Evolutionary conservation across 1,284 basidiomycete species (phyloP).

Genomic region (Ganoderma lingzhi): DNA sequence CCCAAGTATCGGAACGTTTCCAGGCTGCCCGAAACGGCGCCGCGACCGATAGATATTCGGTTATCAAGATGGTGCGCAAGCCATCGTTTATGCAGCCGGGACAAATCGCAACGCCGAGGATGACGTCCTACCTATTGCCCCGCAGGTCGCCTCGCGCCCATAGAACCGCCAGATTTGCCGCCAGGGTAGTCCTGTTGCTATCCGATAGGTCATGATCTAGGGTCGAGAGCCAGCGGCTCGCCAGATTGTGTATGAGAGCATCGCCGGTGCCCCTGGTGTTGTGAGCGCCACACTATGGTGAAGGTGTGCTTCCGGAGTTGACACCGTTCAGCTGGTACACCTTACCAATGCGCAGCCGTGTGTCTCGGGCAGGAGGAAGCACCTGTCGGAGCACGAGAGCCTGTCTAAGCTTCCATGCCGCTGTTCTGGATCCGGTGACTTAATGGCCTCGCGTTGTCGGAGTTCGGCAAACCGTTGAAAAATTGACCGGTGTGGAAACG

Average conservation of each 20-base stretch:
- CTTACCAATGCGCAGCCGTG: constrained; percentile 15
- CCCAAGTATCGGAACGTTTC: background rate
- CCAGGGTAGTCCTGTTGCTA: constrained; percentile 14
- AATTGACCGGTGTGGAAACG: constrained; percentile 23
- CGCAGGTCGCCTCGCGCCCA: background rate
- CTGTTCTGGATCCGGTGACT: constrained; percentile 21
- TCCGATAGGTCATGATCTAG: constrained; percentile 12
- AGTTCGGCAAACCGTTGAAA: background rate
- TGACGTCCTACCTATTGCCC: constrained; percentile 13
- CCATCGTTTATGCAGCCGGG: constrained; percentile 18
- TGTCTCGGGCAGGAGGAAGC: constrained; percentile 11
- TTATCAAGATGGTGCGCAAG: constrained; percentile 20
- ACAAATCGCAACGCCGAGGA: constrained; percentile 7
- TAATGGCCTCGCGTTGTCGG: constrained; percentile 7
- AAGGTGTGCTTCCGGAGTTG: constrained; percentile 1
- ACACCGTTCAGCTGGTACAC: background rate
- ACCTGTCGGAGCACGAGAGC: constrained; percentile 5
- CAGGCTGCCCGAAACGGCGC: constrained; percentile 11
- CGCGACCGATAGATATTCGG: constrained; percentile 12
- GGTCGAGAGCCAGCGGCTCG: constrained; percentile 13
- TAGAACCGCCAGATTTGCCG: constrained; percentile 8
- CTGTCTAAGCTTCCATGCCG: constrained; percentile 11
- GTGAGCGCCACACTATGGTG: constrained; percentile 9
- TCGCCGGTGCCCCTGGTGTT: constrained; percentile 17
- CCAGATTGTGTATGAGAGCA: constrained; percentile 10